phyloP scores from a whole-genome alignment of 2,329 filamentous ascomycete genomes.

The Paradendryphiella salina region DNA sequence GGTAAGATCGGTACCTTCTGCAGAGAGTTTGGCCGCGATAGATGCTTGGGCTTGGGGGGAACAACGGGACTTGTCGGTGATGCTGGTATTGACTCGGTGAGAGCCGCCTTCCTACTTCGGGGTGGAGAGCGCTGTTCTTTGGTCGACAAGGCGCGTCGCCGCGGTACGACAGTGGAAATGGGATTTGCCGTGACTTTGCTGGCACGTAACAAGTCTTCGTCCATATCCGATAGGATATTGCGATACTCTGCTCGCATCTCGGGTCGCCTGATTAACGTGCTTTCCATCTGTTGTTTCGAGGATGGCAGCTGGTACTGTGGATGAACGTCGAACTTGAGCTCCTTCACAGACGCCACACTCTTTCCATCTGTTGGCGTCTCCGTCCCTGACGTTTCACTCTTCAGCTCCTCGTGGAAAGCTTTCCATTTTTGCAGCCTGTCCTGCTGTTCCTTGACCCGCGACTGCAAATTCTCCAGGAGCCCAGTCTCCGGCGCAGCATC shows the following conservation, averaged over 20 bases:
- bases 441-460: conserved; percentile 67
- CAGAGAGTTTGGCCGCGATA: conserved; percentile 22
- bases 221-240: conserved; percentile 39
- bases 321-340: conserved; percentile 42
- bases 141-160: conserved; percentile 29
- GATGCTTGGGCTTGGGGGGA: conserved; percentile 17
- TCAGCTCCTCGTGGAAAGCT: conserved; percentile 59
- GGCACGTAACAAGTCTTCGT: conserved; percentile 29
- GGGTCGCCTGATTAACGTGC: conserved; percentile 9
- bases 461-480: conserved; percentile 71
- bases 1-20: conserved; percentile 21
- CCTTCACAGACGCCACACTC: conserved; percentile 8
- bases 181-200: conserved; percentile 25
- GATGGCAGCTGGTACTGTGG: conserved; percentile 34
- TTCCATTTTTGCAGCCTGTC: conserved; percentile 74
- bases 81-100: conserved; percentile 18
- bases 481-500: conserved; percentile 58
- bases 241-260: conserved; percentile 25
- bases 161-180: conserved; percentile 13
- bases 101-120: conserved; percentile 24
- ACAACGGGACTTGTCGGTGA: conserved; percentile 18
- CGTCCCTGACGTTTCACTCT: conserved; percentile 13
- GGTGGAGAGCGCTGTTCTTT: conserved; percentile 23
- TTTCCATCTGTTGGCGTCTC: conserved; percentile 4
- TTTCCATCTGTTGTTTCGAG: conserved; percentile 14